Evolutionary conservation across 306 rosid genomes (phyloP).

Genomic region (Delonix regia): DNA sequence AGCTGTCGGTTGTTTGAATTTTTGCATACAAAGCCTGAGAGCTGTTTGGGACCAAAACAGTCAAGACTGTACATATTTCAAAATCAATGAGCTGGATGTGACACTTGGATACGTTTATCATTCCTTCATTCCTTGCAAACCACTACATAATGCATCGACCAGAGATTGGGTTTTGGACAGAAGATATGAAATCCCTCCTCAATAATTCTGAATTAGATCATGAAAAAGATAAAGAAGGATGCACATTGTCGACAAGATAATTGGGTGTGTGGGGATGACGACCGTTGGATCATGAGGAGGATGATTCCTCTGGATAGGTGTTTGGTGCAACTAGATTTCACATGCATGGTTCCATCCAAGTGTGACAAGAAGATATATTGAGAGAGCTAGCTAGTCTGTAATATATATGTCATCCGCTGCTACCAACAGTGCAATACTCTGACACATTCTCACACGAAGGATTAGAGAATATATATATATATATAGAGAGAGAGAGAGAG

Average conservation of each 20-base stretch:
- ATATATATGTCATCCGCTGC: slow-evolving; percentile 14
- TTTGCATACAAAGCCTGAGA: slow-evolving; percentile 39
- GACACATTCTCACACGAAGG: not conserved
- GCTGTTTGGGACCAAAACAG: slow-evolving; percentile 47
- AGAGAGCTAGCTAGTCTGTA: slow-evolving; percentile 18
- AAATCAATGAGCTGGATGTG: slow-evolving; percentile 19
- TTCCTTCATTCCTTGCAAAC: slow-evolving; percentile 26
- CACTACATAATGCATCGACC: not conserved
- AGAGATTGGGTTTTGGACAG: not conserved
- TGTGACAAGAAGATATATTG: slow-evolving; percentile 40
- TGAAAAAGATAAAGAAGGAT: not conserved
- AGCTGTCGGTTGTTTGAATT: slow-evolving; percentile 61
- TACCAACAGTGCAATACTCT: not conserved
- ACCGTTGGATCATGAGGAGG: slow-evolving; percentile 42
- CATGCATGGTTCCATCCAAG: slow-evolving; percentile 64
- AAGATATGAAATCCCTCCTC: not conserved
- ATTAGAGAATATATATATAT: too few species aligned
- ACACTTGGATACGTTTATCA: slow-evolving; percentile 24
- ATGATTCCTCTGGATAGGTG: slow-evolving; percentile 25
- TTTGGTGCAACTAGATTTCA: slow-evolving; percentile 69
- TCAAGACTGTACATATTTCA: not conserved
- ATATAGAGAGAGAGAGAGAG: too few species aligned
- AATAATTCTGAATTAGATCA: not conserved
- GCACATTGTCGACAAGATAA: not conserved
- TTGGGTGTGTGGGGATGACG: slow-evolving; percentile 55